A percentile compares a stretch with the other conserved stretches of the same genome.
These are phyloP conservation scores for Phytopythium aichiense DNA, from an alignment of 352 stramenopile genomes.

Conservation along the genomic window DNA sequence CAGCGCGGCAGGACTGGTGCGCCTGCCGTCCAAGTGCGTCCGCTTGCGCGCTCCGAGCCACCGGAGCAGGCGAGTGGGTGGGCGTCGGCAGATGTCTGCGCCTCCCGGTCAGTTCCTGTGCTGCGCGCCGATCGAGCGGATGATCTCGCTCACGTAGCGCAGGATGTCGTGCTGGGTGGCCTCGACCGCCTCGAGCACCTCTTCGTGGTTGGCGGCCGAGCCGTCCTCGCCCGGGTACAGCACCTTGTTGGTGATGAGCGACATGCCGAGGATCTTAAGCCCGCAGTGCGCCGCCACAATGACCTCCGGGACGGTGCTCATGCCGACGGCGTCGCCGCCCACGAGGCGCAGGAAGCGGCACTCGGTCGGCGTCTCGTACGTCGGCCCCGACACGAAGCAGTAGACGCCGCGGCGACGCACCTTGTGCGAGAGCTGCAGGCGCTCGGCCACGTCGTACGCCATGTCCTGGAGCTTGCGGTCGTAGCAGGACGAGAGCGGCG, in stretches of 20 bases:
- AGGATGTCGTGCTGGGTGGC: constrained; percentile 55
- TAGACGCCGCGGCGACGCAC: constrained; percentile 89
- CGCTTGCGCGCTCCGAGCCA: not conserved
- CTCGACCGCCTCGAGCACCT: constrained; percentile 91
- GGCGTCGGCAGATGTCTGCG: not conserved
- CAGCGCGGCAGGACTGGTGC: not conserved
- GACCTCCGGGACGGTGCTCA: constrained; percentile 96
- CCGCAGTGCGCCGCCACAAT: constrained; percentile 94
- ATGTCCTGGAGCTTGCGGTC: constrained; percentile 85
- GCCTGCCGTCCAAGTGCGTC: not conserved
- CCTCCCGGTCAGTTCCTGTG: constrained; percentile 14
- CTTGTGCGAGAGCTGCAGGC: constrained; percentile 79
- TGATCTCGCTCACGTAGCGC: constrained; percentile 36
- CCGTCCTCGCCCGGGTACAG: constrained; percentile 82
- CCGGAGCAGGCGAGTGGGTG: not conserved
- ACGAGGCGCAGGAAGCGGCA: constrained; percentile 91
- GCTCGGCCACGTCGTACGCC: constrained; percentile 71
- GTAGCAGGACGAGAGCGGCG: constrained; percentile 94
- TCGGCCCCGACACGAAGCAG: constrained; percentile 96
- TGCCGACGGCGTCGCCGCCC: constrained; percentile 93
- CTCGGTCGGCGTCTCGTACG: constrained; percentile 96
- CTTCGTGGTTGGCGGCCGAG: constrained; percentile 85
- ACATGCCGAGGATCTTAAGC: constrained; percentile 94
- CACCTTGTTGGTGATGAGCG: constrained; percentile 95
- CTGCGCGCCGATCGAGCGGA: constrained; percentile 36